Evolutionary conservation across 192 early-diverging fungal genomes (phyloP).

Genomic region (Coemansia sp.): DNA sequence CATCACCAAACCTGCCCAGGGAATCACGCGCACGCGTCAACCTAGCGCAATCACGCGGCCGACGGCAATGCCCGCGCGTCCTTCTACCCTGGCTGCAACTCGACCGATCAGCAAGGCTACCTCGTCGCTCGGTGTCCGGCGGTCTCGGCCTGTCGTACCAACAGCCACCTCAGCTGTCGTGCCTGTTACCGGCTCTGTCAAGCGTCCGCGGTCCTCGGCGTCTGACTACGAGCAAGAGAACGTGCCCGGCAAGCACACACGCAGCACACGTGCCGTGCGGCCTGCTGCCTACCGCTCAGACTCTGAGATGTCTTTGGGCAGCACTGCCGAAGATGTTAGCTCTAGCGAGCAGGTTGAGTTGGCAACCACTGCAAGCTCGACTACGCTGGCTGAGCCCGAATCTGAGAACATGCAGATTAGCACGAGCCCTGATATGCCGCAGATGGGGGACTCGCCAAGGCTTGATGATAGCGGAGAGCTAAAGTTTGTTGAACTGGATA

Average conservation of each 20-base stretch:
- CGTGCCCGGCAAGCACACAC: slow-evolving; percentile 42
- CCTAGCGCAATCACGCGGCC: slow-evolving; percentile 4
- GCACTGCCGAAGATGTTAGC: not conserved
- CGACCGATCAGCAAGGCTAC: slow-evolving; percentile 44
- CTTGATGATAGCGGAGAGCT: slow-evolving; percentile 14
- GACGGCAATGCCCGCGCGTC: not conserved
- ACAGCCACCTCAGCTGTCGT: slow-evolving; percentile 1
- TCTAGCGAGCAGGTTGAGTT: not conserved
- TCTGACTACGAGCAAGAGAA: not conserved
- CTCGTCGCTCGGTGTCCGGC: slow-evolving; percentile 22
- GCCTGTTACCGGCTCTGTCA: slow-evolving; percentile 3
- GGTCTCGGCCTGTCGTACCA: slow-evolving; percentile 3
- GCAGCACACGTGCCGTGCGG: slow-evolving; percentile 24
- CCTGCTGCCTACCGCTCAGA: slow-evolving; percentile 1
- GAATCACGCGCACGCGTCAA: slow-evolving; percentile 10
- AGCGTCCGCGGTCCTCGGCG: slow-evolving; percentile 20
- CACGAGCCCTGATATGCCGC: not conserved
- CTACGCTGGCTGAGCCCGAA: slow-evolving; percentile 14
- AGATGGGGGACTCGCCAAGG: not conserved
- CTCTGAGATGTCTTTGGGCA: slow-evolving; percentile 6
- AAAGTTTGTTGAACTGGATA: slow-evolving; percentile 40
- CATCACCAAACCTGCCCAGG: not conserved
- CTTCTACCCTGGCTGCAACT: not conserved
- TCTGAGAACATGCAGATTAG: slow-evolving; percentile 6
- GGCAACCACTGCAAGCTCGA: not conserved